Base-by-base conservation (phyloP, 192 early-diverging fungal species). In the Rhizoclosmatium sp. region DNA sequence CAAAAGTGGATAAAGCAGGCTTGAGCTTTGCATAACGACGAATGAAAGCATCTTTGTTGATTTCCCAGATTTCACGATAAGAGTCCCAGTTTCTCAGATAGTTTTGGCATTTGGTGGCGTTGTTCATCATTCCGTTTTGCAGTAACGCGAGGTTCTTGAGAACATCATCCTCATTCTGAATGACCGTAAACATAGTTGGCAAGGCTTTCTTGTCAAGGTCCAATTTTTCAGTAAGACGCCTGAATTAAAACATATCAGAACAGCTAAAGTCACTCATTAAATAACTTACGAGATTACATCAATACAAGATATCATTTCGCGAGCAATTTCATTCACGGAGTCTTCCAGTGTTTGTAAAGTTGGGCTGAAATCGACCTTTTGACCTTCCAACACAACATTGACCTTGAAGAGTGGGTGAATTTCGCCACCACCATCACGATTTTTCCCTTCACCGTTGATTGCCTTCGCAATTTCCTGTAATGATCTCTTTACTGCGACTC, bases 41-140 rank as follows among this genome's bases (percentile, higher is more conserved):
- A 51, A 91, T 91, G 69, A 91, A 91, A 12, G 90, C 90, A 71
- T 91, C 90, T 61, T 91, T 91, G 82, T 91, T 91, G 80, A 91
- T 91, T 82, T 91, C 90, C 90, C 90, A 91, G 59, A 91, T 91
- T 69, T 91, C 90, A 31, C 89, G 81, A 79, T 91, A 91, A 12
- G 86, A 81, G 80, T 91, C 90, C 90, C 90, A 91, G 65, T 91
- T 90, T 14, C 83, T 80, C 19, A 91, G 79, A 77, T 91, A 91
- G 4, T 85, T 80, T 76, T 90, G 88, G 71, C 90, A 91, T 65
- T 85, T 89, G 7, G 71, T 62, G 0, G 89, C 89, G 71, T 91
- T 91, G 69, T 83, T 82, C 2, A 84, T 51, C 90, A 91, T 91
- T 16, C 90, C 90, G 47, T 76, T 85, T 71, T 91, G 90, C 3